Evolutionary conservation across 768 basidiomycete genomes (phyloP).

Genomic region (Exidia glandulosa): DNA sequence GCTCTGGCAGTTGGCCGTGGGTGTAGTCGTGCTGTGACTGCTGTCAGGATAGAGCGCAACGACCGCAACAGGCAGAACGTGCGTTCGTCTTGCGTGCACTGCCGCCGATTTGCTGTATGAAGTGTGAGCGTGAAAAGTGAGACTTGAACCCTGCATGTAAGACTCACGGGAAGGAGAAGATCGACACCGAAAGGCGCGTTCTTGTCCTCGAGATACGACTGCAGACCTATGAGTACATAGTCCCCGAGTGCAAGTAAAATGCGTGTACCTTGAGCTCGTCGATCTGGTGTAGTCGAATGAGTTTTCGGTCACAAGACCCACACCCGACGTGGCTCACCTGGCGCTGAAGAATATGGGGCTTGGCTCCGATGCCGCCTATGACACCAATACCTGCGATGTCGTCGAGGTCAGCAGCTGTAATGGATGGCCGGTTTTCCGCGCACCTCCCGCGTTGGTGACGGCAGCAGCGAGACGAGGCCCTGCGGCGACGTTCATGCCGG

Average conservation of each 20-base stretch:
- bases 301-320: not conserved
- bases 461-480: constrained; percentile 77
- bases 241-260: constrained; percentile 2
- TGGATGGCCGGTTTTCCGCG: not conserved
- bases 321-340: constrained; percentile 9
- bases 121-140: not conserved
- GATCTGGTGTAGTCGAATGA: not conserved
- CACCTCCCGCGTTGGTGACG: constrained; percentile 70
- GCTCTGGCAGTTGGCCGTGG: constrained; percentile 60
- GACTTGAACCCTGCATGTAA: no score
- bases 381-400: constrained; percentile 41
- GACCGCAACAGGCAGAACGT: not conserved
- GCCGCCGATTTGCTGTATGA: constrained; percentile 55
- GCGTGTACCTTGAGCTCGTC: not conserved
- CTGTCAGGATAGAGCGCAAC: not conserved
- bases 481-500: constrained; percentile 83
- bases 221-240: constrained; percentile 27
- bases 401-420: constrained; percentile 36
- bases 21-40: constrained; percentile 57
- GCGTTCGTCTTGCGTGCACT: constrained; percentile 76
- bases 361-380: constrained; percentile 72
- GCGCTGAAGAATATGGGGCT: constrained; percentile 51
- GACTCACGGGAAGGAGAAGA: constrained; percentile 68
- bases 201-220: constrained; percentile 61
- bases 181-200: constrained; percentile 50